Evolutionary conservation across 148 eudicot species (phyloP).

Genomic region (Polygonum maritimum): DNA sequence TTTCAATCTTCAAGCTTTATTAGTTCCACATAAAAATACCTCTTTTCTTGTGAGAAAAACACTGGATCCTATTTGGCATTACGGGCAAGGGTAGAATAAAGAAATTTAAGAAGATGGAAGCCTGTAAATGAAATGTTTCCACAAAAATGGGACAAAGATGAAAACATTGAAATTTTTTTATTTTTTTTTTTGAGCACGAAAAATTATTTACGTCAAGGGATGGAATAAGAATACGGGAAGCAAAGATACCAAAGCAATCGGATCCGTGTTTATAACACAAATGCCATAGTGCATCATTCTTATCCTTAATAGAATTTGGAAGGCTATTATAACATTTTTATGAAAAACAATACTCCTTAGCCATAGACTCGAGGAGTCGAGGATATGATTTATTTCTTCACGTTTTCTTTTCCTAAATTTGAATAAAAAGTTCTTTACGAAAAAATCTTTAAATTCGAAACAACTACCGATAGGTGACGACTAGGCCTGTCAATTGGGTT

Average conservation of each 20-base stretch:
- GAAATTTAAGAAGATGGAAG: background rate
- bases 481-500: too few species aligned
- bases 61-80: background rate
- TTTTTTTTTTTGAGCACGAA: too few species aligned
- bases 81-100: background rate
- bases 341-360: too few species aligned
- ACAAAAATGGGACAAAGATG: background rate
- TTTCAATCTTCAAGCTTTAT: too few species aligned
- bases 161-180: background rate
- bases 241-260: constrained; percentile 5
- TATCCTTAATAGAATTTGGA: background rate
- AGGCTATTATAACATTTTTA: too few species aligned
- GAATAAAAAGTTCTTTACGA: too few species aligned
- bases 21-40: too few species aligned
- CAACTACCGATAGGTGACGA: too few species aligned
- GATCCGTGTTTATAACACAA: constrained; percentile 4
- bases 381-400: too few species aligned
- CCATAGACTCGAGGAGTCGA: too few species aligned
- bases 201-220: background rate
- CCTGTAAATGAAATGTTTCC: background rate
- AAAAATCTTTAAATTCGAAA: too few species aligned
- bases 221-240: background rate
- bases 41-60: background rate
- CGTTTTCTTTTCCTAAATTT: too few species aligned
- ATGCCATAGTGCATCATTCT: background rate